A percentile compares a stretch with the other conserved stretches of the same genome.
phyloP scores from a whole-genome alignment of 106 monocot genomes.

The Gastrodia elata region DNA sequence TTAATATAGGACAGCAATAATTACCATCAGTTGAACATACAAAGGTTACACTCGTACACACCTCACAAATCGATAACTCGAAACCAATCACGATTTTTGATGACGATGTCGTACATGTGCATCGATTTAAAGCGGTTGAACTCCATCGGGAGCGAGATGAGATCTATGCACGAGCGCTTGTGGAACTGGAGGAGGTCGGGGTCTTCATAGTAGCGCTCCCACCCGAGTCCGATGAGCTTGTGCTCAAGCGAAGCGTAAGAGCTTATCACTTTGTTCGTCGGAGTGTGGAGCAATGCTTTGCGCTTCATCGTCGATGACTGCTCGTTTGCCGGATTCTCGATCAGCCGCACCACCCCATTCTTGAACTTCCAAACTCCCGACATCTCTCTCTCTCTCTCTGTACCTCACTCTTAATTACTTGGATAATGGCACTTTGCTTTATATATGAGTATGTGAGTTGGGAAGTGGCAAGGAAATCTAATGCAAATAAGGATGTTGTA shows the following conservation, averaged over 20 bases:
- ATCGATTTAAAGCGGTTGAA: constrained; percentile 45
- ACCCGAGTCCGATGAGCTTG: constrained; percentile 32
- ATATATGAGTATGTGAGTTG: background rate
- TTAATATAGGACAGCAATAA: too few relatives aligned
- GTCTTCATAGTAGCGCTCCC: constrained; percentile 53
- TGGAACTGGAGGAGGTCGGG: constrained; percentile 57
- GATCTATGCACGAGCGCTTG: constrained; percentile 38
- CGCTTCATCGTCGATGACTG: constrained; percentile 25
- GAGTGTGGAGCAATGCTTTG: constrained; percentile 39
- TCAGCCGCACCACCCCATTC: constrained; percentile 57
- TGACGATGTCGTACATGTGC: constrained; percentile 68
- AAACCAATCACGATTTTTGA: constrained; percentile 59
- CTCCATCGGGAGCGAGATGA: constrained; percentile 57
- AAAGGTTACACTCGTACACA: too few relatives aligned
- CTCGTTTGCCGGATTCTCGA: constrained; percentile 44
- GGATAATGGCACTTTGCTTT: background rate
- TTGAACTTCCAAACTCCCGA: constrained; percentile 67
- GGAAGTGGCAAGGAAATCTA: background rate
- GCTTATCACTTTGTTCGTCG: constrained; percentile 34
- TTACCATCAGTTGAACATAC: too few relatives aligned
- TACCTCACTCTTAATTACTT: background rate
- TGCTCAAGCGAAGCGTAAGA: constrained; percentile 41
- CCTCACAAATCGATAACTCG: constrained; percentile 28
- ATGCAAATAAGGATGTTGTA: background rate
- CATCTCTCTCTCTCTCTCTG: constrained; percentile 14